Conservation (phyloP, 2,329 filamentous ascomycete species). For the Trichoderma sp. region DNA sequence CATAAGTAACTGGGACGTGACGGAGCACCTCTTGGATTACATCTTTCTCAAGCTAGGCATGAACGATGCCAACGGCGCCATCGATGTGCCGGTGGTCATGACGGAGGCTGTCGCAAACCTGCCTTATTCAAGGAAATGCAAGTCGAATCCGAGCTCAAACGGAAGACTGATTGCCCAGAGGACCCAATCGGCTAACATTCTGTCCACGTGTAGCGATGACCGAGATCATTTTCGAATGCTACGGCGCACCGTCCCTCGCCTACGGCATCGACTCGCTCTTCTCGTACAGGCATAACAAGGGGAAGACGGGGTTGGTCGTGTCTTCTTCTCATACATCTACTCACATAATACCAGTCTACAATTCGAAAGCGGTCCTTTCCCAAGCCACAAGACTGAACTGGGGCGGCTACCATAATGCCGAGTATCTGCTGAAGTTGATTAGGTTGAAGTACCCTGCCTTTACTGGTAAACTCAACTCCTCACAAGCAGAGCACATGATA, state of each 20-base stretch:
- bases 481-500: constrained; percentile 84
- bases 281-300: constrained; percentile 89
- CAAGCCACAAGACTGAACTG: constrained; percentile 91
- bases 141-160: constrained; percentile 32
- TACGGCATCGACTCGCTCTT: constrained; percentile 97
- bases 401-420: constrained; percentile 85
- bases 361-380: constrained; percentile 76
- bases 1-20: constrained; percentile 95
- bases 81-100: constrained; percentile 88
- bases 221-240: constrained; percentile 95
- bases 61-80: constrained; percentile 66
- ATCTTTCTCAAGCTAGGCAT: constrained; percentile 91
- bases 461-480: constrained; percentile 77
- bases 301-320: constrained; percentile 80
- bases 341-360: constrained; percentile 88
- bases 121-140: constrained; percentile 83
- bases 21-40: constrained; percentile 93
- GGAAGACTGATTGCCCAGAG: too few species aligned
- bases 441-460: constrained; percentile 89
- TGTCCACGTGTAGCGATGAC: constrained; percentile 69
- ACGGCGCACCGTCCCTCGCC: constrained; percentile 81
- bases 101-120: constrained; percentile 93
- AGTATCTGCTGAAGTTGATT: constrained; percentile 87
- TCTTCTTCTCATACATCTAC: constrained; percentile 93
- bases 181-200: not conserved